Percentiles rank a stretch among this genome's conserved stretches.
phyloP scores from a whole-genome alignment of 441 rosid genomes.

The Pelargonium australe region DNA sequence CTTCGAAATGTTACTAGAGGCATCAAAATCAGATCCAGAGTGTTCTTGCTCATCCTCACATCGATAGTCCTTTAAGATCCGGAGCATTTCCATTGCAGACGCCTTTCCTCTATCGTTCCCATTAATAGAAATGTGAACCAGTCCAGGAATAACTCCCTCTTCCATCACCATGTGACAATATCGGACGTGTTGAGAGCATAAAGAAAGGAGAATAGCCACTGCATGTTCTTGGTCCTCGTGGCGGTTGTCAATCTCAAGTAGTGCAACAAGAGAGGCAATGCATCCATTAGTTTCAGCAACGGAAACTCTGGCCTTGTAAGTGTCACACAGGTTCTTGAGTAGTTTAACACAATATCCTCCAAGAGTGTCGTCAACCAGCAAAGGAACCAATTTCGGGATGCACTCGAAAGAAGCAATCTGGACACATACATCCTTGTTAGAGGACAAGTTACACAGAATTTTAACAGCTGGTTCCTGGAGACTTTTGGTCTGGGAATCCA shows the following conservation, averaged over 20 bases:
- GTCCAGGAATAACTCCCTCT: slow-evolving; percentile 55
- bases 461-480: slow-evolving; percentile 49
- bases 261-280: slow-evolving; percentile 46
- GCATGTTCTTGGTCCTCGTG: slow-evolving; percentile 66
- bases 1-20: background rate
- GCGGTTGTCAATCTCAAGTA: slow-evolving; percentile 46
- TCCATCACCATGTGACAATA: slow-evolving; percentile 65
- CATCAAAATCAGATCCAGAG: slow-evolving; percentile 20
- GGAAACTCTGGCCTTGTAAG: slow-evolving; percentile 48
- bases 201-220: slow-evolving; percentile 49
- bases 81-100: slow-evolving; percentile 57
- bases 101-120: slow-evolving; percentile 60
- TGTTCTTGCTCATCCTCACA: slow-evolving; percentile 22
- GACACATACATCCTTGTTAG: slow-evolving; percentile 34
- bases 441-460: slow-evolving; percentile 52
- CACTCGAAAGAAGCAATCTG: slow-evolving; percentile 42
- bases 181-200: slow-evolving; percentile 56
- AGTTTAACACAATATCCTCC: slow-evolving; percentile 39
- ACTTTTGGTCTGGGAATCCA: slow-evolving; percentile 31
- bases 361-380: slow-evolving; percentile 37
- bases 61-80: slow-evolving; percentile 47
- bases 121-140: slow-evolving; percentile 40
- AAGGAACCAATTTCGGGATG: slow-evolving; percentile 48
- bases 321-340: slow-evolving; percentile 47
- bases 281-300: slow-evolving; percentile 56